Base-by-base conservation (phyloP, 2,329 filamentous ascomycete genomes). In the Trichophyton equinum region DNA sequence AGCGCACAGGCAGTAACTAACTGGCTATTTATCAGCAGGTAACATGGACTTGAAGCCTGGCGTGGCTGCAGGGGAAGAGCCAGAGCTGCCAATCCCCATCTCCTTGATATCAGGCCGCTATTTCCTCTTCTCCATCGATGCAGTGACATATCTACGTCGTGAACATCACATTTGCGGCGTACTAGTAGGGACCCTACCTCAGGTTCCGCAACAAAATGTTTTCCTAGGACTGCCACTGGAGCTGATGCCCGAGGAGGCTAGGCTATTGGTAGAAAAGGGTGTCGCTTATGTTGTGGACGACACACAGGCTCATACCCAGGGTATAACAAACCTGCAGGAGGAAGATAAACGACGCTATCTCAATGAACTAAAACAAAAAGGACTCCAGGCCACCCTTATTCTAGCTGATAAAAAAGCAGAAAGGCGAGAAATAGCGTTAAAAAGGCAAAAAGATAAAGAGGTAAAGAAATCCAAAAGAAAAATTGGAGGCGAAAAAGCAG, bases 201-300 rank as follows among this genome's bases (percentile, higher is more conserved):
- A 97, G 74, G 86, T 90, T 61, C 91, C 91, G 4, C 92, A 95
- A 67, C 94, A 99, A 75, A 97, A 96, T 75, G 82, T 96, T 62
- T 97, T 97, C 71, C 82, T 92, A 62, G 89, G 91, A 53, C 77
- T 97, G 57, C 94, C 94, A 2, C 77, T 97, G 27, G 88, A 96
- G 77, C 79, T 99, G 51, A 89, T 94, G 78, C 86, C 89, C 1
- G 94, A 97, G 75, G 94, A 99, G 77, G 91, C 87, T 3, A 82
- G 85, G 65, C 76, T 94, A 60, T 81, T 99, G 30, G 85, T 95
- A 62, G 86, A 90, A 66, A 86, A 86, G 67, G 84, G 83, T 62
- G 82, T 85, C 67, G 92, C 85, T 47, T 89, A 87, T 73, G 80
- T 96, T 66, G 85, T 92, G 67, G 89, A 96, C 72, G 91, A 95